These are phyloP conservation scores for Raffaelea deltoideospora DNA, from an alignment of 2,329 filamentous ascomycete genomes.

Conservation along the genomic window DNA sequence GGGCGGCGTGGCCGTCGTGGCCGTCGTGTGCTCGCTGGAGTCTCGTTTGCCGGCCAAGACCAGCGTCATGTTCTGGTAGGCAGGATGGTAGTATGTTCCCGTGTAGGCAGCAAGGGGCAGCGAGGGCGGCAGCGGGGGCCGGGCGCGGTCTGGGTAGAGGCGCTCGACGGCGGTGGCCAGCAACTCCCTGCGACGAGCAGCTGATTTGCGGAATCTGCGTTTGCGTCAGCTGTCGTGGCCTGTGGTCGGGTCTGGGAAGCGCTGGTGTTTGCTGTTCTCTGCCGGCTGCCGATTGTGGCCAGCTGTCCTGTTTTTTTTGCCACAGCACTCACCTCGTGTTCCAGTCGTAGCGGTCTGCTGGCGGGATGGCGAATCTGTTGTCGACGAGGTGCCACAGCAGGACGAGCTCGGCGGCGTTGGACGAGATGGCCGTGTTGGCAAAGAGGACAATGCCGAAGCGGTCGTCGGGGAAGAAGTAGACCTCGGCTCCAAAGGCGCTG, in stretches of 20 bases:
- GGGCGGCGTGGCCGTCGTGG: background rate
- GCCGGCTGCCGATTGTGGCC: conserved; percentile 10
- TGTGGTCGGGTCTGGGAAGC: too few species aligned
- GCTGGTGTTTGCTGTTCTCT: background rate
- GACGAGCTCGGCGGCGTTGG: conserved; percentile 18
- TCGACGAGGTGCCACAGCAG: conserved; percentile 25
- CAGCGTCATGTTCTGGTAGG: conserved; percentile 21
- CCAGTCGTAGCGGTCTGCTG: conserved; percentile 21
- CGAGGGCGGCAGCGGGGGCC: conserved; percentile 17
- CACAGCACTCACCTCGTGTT: too few species aligned
- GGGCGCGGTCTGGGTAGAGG: conserved; percentile 22
- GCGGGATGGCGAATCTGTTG: conserved; percentile 20
- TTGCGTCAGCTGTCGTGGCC: too few species aligned
- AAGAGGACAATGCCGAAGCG: conserved; percentile 26
- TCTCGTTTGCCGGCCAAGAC: background rate
- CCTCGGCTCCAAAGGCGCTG: conserved; percentile 24
- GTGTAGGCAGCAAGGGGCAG: conserved; percentile 20
- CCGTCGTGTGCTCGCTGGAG: background rate
- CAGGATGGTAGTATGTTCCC: conserved; percentile 29
- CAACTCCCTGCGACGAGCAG: too few species aligned
- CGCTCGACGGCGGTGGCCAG: conserved; percentile 16
- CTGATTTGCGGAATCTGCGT: too few species aligned
- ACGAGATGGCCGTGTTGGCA: conserved; percentile 26
- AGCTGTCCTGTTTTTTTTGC: too few species aligned
- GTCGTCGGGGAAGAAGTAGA: conserved; percentile 28